Evolutionary conservation across 768 basidiomycete species (phyloP), one percentile per base, ranked within the genome.

Genomic region (Mrakia hoshinonis): DNA sequence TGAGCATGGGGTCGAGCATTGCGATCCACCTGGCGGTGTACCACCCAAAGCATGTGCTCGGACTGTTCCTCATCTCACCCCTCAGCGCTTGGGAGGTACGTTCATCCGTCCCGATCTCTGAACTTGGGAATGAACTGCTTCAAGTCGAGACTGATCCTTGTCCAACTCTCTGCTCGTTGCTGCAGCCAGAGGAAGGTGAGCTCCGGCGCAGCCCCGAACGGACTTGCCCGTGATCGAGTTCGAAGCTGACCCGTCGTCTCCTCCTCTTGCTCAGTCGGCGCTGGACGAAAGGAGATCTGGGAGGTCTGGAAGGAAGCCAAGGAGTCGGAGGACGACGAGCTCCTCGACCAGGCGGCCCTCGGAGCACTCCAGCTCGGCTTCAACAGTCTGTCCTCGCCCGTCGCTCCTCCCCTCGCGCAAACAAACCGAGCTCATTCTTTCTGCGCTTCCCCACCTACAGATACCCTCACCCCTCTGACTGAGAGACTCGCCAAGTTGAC

Each of bases 251-350:
- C 43, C 22, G 13, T 36, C 31, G 20, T 39, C 11, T n/a, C 22
- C 26, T 38, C 22, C 67, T 54, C 36, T 29, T 5, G 39, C 7
- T 13, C 20, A 69, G 69, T 72, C 47, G 70, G 51, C 22, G 36
- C 36, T 24, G 70, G 70, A 31, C 64, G 70, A 60, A 39, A 39
- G n/a, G 70, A 72, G 39, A 65, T 72, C 34, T 72, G 65, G 70
- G 70, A 72, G 49, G 26, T 68, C 22, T 68, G 67, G 67, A 58
- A 68, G 39, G 67, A 68, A 46, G 67, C 49, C 20, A 68, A 47
- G n/a, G 67, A 68, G 39, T 46, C 20, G 34, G 43, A 60, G 3
- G 67, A 68, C 26, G 52, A 26, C 13, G 67, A 68, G 24, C 31
- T 68, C 22, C 38, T 61, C 24, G 34, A n/a, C 4, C 67, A 68